phyloP scores from a whole-genome alignment of 1,284 basidiomycete species.

The Trichosporon coremiiforme region DNA sequence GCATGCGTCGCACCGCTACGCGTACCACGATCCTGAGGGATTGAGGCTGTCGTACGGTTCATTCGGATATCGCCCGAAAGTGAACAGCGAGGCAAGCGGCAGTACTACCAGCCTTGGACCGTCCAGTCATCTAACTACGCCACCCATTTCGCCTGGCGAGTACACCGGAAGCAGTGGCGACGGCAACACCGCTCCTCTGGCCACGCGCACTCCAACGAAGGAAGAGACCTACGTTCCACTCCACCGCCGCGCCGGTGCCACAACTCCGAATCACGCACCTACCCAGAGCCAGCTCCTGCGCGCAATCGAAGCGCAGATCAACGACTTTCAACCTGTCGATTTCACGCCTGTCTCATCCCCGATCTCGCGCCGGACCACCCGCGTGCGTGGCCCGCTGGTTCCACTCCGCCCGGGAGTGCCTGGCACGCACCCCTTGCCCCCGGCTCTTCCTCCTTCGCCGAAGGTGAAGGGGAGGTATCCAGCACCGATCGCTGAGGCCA shows the following conservation, averaged over 20 bases:
- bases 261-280: not conserved
- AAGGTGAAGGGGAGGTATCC: not conserved
- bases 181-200: not conserved
- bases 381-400: not conserved
- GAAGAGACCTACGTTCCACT: not conserved
- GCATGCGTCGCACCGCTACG: not conserved
- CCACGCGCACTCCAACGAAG: not conserved
- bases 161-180: not conserved
- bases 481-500: not conserved
- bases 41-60: not conserved
- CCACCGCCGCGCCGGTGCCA: not conserved
- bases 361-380: not conserved
- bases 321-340: not conserved
- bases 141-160: not conserved
- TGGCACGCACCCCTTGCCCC: not conserved
- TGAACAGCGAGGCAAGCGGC: not conserved
- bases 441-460: not conserved
- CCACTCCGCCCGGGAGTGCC: not conserved
- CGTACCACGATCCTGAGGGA: not conserved
- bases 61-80: too few relatives aligned
- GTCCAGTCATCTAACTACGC: too few relatives aligned
- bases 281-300: slow-evolving; percentile 2
- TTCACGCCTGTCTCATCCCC: not conserved
- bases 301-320: slow-evolving; percentile 9
- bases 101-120: not conserved